Evolutionary conservation across 768 basidiomycete species (phyloP), one percentile per base, ranked within the genome.

Genomic region (Tricholoma matsutake): DNA sequence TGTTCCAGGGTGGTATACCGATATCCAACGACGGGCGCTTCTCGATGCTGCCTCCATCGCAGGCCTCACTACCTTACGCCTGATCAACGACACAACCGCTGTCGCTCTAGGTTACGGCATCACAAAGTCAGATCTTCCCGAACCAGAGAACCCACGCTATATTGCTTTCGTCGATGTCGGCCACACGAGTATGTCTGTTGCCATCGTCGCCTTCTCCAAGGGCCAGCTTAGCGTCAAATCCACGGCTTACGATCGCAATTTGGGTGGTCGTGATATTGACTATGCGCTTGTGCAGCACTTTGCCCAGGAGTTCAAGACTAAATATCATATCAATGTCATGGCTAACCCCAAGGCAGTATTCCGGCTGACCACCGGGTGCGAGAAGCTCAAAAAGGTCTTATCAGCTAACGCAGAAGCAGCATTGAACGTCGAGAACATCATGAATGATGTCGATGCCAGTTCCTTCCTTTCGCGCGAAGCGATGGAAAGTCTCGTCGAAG

Each of bases 61-160:
- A 58, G 88, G 90, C 61, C 84, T 98, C 63, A 97, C 94, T 75
- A 78, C 86, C 64, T 91, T 98, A 62, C 92, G 96, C 56, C 83
- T 99, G 75, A 94, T 98, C 81, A 98, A 98, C 79, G 97, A 98
- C 74, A 88, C 90, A 59, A 98, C 96, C 63, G 97, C 96, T 57
- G 84, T 89, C 60, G 97, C 97, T 41, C 89, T 99, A 73, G 94
- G 93, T 56, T 99, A 96, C 78, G 97, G 97, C 66, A 98, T 98
- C 82, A 99, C 96, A 65, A 99, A 99, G 78, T 86, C 91, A 28
- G 97, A 99, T 74, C 87, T 99, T 47, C 97, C 97, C 20, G 87
- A 89, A 13, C 73, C 86, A 34, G 94, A 96, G 63, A 78, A 73
- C 65, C 89, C 96, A 0, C 84, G 89, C 34, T 84, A 97, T 73